phyloP scores from a whole-genome alignment of 768 basidiomycete species.

The Gyrodon lividus region DNA sequence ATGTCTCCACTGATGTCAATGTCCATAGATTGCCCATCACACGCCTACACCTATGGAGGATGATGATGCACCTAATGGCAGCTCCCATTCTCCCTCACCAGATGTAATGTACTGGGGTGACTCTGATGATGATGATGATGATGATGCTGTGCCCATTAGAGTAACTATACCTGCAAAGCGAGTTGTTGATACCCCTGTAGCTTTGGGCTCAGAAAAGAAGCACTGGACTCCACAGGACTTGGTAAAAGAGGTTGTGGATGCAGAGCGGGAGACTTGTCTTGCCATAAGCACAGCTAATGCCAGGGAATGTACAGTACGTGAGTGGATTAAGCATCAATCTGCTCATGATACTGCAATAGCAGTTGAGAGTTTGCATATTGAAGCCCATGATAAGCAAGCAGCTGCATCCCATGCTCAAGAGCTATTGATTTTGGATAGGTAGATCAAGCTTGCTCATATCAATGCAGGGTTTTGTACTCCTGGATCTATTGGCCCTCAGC shows the following conservation, averaged over 20 bases:
- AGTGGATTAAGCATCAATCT: neutral
- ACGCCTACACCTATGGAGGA: neutral
- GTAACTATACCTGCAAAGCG: neutral
- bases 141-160: neutral
- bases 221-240: neutral
- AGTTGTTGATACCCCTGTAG: neutral
- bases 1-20: neutral
- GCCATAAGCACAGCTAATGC: neutral
- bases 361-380: no score
- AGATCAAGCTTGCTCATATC: no score
- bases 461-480: no score
- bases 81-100: neutral
- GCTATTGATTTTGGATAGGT: no score
- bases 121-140: neutral
- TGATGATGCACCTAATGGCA: neutral
- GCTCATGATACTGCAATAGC: no score
- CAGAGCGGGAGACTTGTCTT: neutral
- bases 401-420: no score
- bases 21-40: neutral
- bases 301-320: neutral
- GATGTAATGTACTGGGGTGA: neutral
- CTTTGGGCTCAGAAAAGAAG: neutral
- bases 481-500: no score
- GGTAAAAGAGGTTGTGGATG: neutral
- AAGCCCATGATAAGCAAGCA: no score